These are phyloP conservation scores for Borovskyia barvae DNA, from an alignment of 208 protist species.

Conservation along the genomic window DNA sequence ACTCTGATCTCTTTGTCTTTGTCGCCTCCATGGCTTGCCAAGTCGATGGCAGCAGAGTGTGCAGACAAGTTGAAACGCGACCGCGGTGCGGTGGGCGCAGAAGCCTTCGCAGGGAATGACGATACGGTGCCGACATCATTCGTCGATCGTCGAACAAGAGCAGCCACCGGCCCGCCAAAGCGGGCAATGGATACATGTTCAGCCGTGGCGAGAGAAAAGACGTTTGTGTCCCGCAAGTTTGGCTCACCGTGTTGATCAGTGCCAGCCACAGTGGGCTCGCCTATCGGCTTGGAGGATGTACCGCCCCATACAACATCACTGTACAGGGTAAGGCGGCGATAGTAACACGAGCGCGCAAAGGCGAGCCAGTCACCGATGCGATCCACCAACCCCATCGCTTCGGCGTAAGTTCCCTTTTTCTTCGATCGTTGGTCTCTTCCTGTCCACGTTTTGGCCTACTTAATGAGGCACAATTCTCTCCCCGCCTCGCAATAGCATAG, in stretches of 20 bases:
- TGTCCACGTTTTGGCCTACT: too few species aligned
- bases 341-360: constrained; percentile 38
- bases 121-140: background rate
- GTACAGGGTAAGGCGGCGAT: constrained; percentile 39
- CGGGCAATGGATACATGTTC: constrained; percentile 19
- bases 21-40: background rate
- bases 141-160: background rate
- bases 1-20: constrained; percentile 14
- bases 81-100: background rate
- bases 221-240: too few species aligned
- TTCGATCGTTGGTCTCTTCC: too few species aligned
- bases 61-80: constrained; percentile 13
- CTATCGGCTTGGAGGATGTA: too few species aligned
- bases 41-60: constrained; percentile 2
- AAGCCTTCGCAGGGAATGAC: background rate
- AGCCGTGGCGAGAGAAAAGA: constrained; percentile 6
- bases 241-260: too few species aligned
- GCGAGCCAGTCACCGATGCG: constrained; percentile 54
- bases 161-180: constrained; percentile 40
- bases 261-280: too few species aligned
- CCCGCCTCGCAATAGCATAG: too few species aligned
- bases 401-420: too few species aligned
- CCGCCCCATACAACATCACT: constrained; percentile 29
- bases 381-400: constrained; percentile 24
- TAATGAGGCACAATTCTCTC: too few species aligned